phyloP scores from a whole-genome alignment of 2,329 filamentous ascomycete species.

The Fusarium oligoseptatum region DNA sequence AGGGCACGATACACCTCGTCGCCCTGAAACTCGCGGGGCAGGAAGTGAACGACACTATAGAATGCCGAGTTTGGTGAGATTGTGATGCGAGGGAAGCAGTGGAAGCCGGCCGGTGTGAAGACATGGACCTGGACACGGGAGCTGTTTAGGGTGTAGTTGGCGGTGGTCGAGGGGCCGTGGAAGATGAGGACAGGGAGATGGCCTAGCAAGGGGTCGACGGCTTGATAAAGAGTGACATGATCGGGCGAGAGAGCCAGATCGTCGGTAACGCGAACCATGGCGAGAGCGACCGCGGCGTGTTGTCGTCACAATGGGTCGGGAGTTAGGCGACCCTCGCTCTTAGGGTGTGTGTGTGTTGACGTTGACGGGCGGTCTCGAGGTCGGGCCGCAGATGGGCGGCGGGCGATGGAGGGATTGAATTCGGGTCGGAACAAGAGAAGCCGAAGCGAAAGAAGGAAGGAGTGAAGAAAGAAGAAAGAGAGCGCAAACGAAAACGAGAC shows the following conservation, averaged over 20 bases:
- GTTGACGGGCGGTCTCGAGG: conserved; percentile 36
- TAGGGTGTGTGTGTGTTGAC: conserved; percentile 27
- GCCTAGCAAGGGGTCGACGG: conserved; percentile 85
- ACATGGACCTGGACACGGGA: conserved; percentile 96
- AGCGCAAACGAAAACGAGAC: conserved; percentile 34
- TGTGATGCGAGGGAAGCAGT: conserved; percentile 90
- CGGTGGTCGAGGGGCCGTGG: conserved; percentile 90
- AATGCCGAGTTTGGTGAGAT: conserved; percentile 93
- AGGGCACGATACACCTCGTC: conserved; percentile 93
- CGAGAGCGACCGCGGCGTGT: not conserved
- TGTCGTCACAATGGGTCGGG: conserved; percentile 51
- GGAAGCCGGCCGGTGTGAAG: conserved; percentile 88
- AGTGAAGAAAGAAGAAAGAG: not conserved
- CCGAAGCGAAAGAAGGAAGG: not conserved
- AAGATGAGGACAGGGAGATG: conserved; percentile 89
- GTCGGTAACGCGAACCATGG: conserved; percentile 86
- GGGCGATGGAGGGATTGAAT: conserved; percentile 24
- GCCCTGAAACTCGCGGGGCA: conserved; percentile 94
- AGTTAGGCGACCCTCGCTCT: conserved; percentile 27
- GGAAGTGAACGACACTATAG: conserved; percentile 88
- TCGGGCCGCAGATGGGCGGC: conserved; percentile 41
- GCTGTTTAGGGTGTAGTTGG: conserved; percentile 87
- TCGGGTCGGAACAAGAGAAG: conserved; percentile 1
- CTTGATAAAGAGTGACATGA: conserved; percentile 88
- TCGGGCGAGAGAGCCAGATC: conserved; percentile 85